Evolutionary conservation across 2,329 filamentous ascomycete genomes (phyloP), one percentile per base, ranked within the genome.

Genomic region (Aureobasidium sp.): DNA sequence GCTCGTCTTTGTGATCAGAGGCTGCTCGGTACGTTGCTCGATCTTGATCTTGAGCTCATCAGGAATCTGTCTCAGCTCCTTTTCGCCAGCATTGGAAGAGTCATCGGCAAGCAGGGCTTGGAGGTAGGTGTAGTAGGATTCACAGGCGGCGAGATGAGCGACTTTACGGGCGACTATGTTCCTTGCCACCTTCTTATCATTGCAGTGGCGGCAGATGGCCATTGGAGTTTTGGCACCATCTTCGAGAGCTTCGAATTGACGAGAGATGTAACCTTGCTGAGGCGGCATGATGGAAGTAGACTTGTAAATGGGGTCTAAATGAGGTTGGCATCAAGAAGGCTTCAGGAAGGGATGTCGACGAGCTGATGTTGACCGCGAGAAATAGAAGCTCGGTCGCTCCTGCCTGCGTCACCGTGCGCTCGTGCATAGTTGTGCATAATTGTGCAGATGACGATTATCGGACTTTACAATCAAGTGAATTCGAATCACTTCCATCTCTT

Each of bases 171-270:
- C 44, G 36, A 59, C 57, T 41, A 59, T 59, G 45, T 59, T 59
- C n/a, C 37, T 50, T 59, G 57, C 57, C 3, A 59, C 57, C 45
- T 59, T 59, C 36, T 59, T 59, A 11, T 59, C 57, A 5, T 50
- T 59, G 45, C 57, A 59, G 57, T 59, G 57, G 25, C 37, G 34
- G 45, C 57, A 59, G 16, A 41, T 30, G 36, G 57, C 57, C 57
- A 59, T 59, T 15, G 57, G 57, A 39, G 57, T 59, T 59, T 59
- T 59, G 45, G 57, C 32, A n/a, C 45, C 57, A 59, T 59, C 57
- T 50, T 59, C 57, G 5, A 59, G 36, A 42, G 44, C 34, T 10
- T 59, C 57, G 37, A 59, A 59, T 21, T 59, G 57, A 8, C 45
- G 32, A 10, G 57, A 59, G 7, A 59, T 50, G 36, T 59, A 59